Base-by-base conservation (phyloP, 2,329 filamentous ascomycete species). In the Aspergillus japonicus region DNA sequence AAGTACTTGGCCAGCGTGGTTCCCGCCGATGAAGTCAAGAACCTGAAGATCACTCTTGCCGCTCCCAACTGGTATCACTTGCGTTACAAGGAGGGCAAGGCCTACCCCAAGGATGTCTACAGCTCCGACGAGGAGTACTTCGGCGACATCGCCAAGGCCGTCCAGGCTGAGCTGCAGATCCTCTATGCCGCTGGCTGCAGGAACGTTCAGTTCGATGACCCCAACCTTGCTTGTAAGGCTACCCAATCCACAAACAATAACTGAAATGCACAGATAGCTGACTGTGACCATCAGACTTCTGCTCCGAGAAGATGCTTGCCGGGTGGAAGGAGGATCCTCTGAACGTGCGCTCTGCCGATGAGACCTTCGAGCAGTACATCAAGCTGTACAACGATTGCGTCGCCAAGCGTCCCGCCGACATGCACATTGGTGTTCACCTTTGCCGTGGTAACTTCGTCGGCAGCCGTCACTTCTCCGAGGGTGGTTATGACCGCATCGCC, bases 401-500 rank as follows among this genome's bases (percentile, higher is more conserved):
- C 69, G 78, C 81, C 68, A 83, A 84, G 67, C 78, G 85, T 0
- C 88, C 89, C 0, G 73, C 80, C 2, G 89, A 92, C 70, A 85
- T 92, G 81, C 89, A 92, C 74, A 83, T 90, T 2, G 90, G 90
- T 50, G 87, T 93, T 16, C 90, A 93, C 71, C 80, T 92, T 54
- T 92, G 90, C 81, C 83, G 72, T 60, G 78, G 77, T 52, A 89
- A 89, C 77, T 89, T 89, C 73, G 85, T 87, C 63, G 84, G 85
- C 57, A 85, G 84, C 21, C 82, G 86, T 29, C 85, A 88, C 75
- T 89, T 89, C 68, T 84, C 85, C 55, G 85, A 88, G 69, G 87
- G 87, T 26, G 83, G 83, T 23, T 89, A 89, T 73, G 87, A 89
- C 71, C 79, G 84, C 61, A 89, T 89, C 59, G 87, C 87, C 23